Evolutionary conservation across 768 basidiomycete genomes (phyloP).

Genomic region (Boletus rubroflammeus): DNA sequence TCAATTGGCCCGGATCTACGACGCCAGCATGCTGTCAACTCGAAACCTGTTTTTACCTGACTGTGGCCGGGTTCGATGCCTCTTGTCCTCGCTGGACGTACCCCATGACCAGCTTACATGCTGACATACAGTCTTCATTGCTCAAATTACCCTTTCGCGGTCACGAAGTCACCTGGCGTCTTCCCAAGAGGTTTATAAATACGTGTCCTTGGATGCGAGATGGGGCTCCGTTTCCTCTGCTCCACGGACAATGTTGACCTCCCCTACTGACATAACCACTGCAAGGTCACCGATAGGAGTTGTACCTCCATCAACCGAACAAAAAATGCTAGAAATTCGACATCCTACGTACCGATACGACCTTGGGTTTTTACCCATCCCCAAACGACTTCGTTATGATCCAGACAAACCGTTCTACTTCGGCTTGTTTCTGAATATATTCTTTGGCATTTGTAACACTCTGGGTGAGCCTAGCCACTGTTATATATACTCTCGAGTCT

Average conservation of each 20-base stretch:
- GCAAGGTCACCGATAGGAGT: neutral
- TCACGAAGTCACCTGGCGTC: neutral
- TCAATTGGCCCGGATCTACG: neutral
- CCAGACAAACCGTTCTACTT: constrained; percentile 48
- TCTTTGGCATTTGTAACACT: constrained; percentile 62
- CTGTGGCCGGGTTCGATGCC: no score
- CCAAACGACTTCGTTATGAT: constrained; percentile 47
- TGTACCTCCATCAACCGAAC: neutral
- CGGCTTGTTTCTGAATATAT: constrained; percentile 46
- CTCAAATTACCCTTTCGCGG: neutral
- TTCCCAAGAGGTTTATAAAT: constrained; percentile 5
- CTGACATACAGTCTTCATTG: neutral
- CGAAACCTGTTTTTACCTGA: neutral
- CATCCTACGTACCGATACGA: constrained; percentile 28
- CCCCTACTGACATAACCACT: neutral
- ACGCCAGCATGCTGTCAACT: neutral
- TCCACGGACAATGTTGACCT: constrained; percentile 1
- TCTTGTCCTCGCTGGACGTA: neutral
- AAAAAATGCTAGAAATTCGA: neutral
- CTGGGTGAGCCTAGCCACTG: constrained; percentile 11
- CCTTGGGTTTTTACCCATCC: constrained; percentile 61
- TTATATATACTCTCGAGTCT: neutral
- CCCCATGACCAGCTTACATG: neutral
- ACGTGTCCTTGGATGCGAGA: neutral
- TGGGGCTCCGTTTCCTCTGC: constrained; percentile 1